Evolutionary conservation across 495 filamentous ascomycete genomes (phyloP).

Genomic region (Durotheca rogersii): DNA sequence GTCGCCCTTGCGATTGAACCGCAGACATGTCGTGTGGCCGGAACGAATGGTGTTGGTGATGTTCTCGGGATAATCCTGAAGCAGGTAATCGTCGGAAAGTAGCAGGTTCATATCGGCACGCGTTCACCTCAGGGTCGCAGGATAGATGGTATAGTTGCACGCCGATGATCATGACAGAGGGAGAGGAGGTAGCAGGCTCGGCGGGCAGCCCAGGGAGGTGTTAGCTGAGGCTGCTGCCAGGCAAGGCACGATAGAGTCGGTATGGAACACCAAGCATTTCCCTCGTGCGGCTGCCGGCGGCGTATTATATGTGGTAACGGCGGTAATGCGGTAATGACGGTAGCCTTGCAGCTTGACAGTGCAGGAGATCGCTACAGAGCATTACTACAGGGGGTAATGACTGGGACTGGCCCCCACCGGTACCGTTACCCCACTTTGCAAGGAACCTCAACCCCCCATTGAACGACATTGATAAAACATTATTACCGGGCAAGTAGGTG

Average conservation of each 20-base stretch:
- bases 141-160: neutral
- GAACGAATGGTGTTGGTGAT: slow-evolving; percentile 81
- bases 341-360: slow-evolving; percentile 14
- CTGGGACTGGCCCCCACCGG: too few species aligned
- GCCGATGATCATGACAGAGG: neutral
- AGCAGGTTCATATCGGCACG: slow-evolving; percentile 52
- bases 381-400: neutral
- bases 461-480: too few species aligned
- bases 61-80: slow-evolving; percentile 91
- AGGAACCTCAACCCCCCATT: too few species aligned
- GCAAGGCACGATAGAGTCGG: too few species aligned
- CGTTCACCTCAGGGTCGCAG: slow-evolving; percentile 11
- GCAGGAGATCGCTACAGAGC: too few species aligned
- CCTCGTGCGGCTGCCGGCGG: too few species aligned
- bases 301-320: neutral
- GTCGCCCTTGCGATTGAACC: slow-evolving; percentile 92
- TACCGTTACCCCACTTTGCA: slow-evolving; percentile 14
- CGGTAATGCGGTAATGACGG: neutral
- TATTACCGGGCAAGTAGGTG: too few species aligned
- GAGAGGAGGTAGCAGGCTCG: too few species aligned
- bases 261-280: too few species aligned
- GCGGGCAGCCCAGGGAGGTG: too few species aligned
- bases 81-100: slow-evolving; percentile 62
- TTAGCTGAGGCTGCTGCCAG: too few species aligned
- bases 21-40: slow-evolving; percentile 64